phyloP scores from a whole-genome alignment of 805 yeast species.

The fission yeast (Schizosaccharomyces pombe) region DNA sequence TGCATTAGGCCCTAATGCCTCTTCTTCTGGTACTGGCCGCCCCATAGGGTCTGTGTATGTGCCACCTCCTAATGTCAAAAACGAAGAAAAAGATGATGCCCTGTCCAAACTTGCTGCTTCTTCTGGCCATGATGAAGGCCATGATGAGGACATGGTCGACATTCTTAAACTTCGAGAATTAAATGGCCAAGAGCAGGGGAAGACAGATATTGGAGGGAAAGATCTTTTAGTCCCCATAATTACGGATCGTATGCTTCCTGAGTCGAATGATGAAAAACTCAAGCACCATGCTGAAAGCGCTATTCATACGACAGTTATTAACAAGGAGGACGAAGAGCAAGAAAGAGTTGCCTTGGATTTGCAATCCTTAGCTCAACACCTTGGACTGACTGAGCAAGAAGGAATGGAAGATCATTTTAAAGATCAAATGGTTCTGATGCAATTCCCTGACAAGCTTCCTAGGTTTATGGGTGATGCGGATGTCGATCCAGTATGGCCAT shows the following conservation, averaged over 20 bases:
- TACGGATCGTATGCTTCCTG: not conserved
- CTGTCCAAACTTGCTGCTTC: not conserved
- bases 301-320: not conserved
- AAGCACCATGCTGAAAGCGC: not conserved
- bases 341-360: not conserved
- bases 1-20: not conserved
- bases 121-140: not conserved
- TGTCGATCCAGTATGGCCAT: not conserved
- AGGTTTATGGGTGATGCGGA: not conserved
- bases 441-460: slow-evolving; percentile 1
- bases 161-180: not conserved
- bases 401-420: not conserved
- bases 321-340: not conserved
- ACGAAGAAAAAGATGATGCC: not conserved
- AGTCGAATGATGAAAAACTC: not conserved
- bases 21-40: not conserved
- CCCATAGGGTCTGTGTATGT: not conserved
- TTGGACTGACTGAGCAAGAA: not conserved
- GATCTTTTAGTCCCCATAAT: not conserved
- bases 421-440: not conserved
- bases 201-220: not conserved
- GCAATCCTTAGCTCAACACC: not conserved
- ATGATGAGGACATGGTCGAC: not conserved
- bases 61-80: not conserved
- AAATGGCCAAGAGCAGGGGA: not conserved